Evolutionary conservation across 768 basidiomycete species (phyloP).

Genomic region (Agrocybe chaxingu): DNA sequence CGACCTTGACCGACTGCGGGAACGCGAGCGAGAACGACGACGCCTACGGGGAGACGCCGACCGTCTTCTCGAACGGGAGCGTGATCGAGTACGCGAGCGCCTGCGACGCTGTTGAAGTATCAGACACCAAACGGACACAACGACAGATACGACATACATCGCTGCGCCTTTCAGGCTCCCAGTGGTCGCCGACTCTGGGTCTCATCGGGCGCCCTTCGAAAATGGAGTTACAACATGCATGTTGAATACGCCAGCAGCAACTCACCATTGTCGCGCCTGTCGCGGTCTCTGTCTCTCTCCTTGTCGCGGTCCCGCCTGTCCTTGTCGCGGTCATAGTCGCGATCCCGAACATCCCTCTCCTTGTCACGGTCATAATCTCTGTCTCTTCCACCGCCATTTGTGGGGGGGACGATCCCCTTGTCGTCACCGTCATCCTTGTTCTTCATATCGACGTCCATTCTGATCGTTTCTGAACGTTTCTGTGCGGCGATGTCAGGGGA

Average conservation of each 20-base stretch:
- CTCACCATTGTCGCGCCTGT: conserved; percentile 58
- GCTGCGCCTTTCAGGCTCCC: conserved; percentile 79
- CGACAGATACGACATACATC: conserved; percentile 46
- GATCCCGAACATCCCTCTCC: conserved; percentile 40
- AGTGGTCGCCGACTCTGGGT: conserved; percentile 65
- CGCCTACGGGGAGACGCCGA: conserved; percentile 64
- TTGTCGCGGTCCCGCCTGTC: conserved; percentile 33
- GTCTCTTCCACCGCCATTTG: conserved; percentile 33
- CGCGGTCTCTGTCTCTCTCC: conserved; percentile 38
- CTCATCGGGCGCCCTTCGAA: conserved; percentile 25
- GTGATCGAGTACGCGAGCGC: conserved; percentile 56
- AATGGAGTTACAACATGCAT: conserved; percentile 21
- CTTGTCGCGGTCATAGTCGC: conserved; percentile 45
- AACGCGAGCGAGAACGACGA: conserved; percentile 43
- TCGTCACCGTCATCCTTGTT: conserved; percentile 71
- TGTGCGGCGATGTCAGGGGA: neutral
- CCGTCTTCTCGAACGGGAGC: conserved; percentile 70
- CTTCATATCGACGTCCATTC: conserved; percentile 84
- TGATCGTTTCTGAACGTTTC: neutral
- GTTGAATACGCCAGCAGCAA: neutral
- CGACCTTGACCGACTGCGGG: conserved; percentile 55
- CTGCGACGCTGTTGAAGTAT: conserved; percentile 50
- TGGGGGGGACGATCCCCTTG: conserved; percentile 41
- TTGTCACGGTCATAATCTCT: conserved; percentile 39
- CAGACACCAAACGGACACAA: neutral